Evolutionary conservation across 192 early-diverging fungal species (phyloP).

Genomic region (Backusella sp.): DNA sequence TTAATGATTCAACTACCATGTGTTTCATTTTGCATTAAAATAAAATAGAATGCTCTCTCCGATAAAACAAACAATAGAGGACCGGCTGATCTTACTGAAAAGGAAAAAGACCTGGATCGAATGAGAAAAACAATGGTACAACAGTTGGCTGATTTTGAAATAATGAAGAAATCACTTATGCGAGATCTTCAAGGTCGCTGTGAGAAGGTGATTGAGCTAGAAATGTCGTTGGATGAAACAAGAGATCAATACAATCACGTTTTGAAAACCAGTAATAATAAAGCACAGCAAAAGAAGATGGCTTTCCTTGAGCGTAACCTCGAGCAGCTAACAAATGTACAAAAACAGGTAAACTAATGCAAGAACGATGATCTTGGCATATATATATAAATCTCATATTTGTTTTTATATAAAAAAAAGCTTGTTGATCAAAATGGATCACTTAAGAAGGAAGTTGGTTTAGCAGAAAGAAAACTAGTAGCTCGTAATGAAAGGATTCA

Average conservation of each 20-base stretch:
- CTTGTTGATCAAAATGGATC: constrained; percentile 95
- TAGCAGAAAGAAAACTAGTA: constrained; percentile 87
- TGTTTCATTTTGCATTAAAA: background rate
- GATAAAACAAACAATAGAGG: constrained; percentile 17
- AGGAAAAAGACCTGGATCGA: constrained; percentile 74
- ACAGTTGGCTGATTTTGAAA: constrained; percentile 87
- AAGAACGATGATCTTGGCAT: background rate
- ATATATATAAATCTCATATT: background rate
- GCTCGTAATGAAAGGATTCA: constrained; percentile 92
- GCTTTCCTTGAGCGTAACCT: constrained; percentile 95
- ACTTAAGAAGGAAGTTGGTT: constrained; percentile 90
- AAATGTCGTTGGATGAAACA: constrained; percentile 94
- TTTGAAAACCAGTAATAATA: constrained; percentile 75
- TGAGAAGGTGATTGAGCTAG: constrained; percentile 97
- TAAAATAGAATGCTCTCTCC: constrained; percentile 14
- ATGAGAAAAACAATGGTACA: constrained; percentile 53
- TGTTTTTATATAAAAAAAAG: constrained; percentile 11
- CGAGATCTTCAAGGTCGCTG: constrained; percentile 95
- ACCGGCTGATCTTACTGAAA: constrained; percentile 37
- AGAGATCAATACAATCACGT: constrained; percentile 91
- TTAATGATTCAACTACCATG: background rate
- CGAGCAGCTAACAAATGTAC: constrained; percentile 93
- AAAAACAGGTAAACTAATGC: constrained; percentile 66
- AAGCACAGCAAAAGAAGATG: constrained; percentile 92
- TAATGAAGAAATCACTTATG: constrained; percentile 98